Evolutionary conservation across 2,329 filamentous ascomycete genomes (phyloP).

Genomic region (Sporothrix pseudoabietina): DNA sequence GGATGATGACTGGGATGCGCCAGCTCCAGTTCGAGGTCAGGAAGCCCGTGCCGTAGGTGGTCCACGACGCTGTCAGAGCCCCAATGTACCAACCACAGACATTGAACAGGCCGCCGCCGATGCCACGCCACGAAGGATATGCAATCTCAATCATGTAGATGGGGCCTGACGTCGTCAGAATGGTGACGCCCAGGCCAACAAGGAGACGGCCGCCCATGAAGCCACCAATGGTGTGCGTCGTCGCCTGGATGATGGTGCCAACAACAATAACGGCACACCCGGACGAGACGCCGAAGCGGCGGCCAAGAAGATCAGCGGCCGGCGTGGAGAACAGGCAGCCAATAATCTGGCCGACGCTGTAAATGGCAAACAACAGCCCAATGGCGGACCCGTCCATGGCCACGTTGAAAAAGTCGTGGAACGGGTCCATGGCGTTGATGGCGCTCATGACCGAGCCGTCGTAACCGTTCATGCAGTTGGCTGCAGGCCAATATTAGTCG

Average conservation of each 20-base stretch:
- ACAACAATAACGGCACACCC: background rate
- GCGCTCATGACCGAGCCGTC: conserved; percentile 1
- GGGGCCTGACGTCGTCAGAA: background rate
- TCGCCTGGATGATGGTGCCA: background rate
- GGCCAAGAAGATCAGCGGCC: background rate
- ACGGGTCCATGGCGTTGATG: background rate
- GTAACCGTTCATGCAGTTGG: background rate
- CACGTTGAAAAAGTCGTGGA: background rate
- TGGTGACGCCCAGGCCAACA: background rate
- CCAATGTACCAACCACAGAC: conserved; percentile 46
- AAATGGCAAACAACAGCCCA: background rate
- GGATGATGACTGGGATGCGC: conserved; percentile 34
- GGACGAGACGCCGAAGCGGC: background rate
- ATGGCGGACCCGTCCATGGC: conserved; percentile 1
- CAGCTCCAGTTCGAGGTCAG: conserved; percentile 33
- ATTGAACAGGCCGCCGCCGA: background rate
- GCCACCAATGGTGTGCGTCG: background rate
- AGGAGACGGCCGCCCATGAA: background rate
- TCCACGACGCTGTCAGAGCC: conserved; percentile 34
- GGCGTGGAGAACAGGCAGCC: background rate
- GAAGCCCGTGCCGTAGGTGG: conserved; percentile 35
- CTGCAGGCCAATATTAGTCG: background rate
- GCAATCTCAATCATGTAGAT: background rate
- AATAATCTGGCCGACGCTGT: background rate
- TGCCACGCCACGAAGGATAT: background rate